Base-by-base conservation (phyloP, 441 rosid genomes). In the Capsella rubella region DNA sequence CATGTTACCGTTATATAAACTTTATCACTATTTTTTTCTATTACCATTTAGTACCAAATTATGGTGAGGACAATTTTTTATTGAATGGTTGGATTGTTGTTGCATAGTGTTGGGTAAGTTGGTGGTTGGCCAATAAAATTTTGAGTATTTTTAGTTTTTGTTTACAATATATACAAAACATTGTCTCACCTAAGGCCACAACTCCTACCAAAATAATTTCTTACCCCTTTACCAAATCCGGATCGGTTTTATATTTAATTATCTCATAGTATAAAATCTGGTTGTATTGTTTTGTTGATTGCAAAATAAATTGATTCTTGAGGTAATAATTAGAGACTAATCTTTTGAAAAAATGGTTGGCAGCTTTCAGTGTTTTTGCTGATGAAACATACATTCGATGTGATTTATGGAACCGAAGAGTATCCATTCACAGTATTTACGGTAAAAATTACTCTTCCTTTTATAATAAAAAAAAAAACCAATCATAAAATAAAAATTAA, bases 351-450 rank as follows among this genome's bases (percentile, higher is more conserved):
- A 21, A 1, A 21, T 21, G 25, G 25, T 0, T 21, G 25, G 25
- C 93, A 93, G 97, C 73, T 88, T 35, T 86, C 95, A 1, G 80
- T 78, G 39, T 47, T 90, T 16, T 74, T 93, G 82, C 80, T 93
- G 21, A 47, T 84, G 71, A 89, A 87, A 69, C 91, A 90, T 75
- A 34, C 82, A n/a, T 73, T 86, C 40, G 87, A 82, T 6, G 87
- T 90, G 49, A 68, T 89, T 14, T 83, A 80, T 6, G 87, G 80
- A 76, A 80, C 83, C 8, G 78, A 84, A 73, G 82, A 84, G 52
- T 90, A 86, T 78, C 95, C 98, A 10, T 92, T 89, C 58, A 64
- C 93, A 42, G 80, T 92, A 50, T 47, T 81, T 42, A 92, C 93
- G 18, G 98, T 90, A 47, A 37, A 49, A 31, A 5, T 16, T 32